Percentiles rank a stretch among this genome's conserved stretches.
These are phyloP conservation scores for Colletotrichum noveboracense DNA, from an alignment of 2,329 filamentous ascomycete genomes.

Conservation along the genomic window DNA sequence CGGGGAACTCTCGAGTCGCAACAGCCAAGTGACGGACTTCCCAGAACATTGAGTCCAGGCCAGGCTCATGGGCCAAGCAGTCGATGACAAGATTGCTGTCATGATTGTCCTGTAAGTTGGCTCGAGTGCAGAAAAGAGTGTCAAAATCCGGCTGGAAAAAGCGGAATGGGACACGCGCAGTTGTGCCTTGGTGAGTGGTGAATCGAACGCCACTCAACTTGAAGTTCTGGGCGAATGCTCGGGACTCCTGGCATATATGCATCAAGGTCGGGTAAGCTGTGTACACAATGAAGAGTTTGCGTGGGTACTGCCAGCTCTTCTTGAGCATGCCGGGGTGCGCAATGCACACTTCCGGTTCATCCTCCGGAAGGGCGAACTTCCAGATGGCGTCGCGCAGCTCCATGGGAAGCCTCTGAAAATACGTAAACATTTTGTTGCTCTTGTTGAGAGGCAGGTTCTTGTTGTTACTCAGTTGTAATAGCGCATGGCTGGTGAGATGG, in stretches of 20 bases:
- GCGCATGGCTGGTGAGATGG: not conserved
- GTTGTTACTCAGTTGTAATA: not conserved
- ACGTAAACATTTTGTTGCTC: not conserved
- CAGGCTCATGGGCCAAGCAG: not conserved
- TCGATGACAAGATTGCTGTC: not conserved
- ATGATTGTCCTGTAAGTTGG: not conserved
- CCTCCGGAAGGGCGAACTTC: not conserved
- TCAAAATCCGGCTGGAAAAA: not conserved
- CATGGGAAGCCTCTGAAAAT: not conserved
- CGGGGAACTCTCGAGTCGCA: not conserved
- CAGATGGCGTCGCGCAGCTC: not conserved
- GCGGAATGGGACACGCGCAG: not conserved
- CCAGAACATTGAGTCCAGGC: not conserved
- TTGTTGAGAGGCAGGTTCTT: not conserved
- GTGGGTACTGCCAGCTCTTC: not conserved
- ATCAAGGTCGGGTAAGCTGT: not conserved
- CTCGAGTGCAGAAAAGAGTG: not conserved
- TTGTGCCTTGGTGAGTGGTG: not conserved
- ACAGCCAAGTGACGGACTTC: not conserved
- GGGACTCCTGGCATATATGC: slow-evolving; percentile 2
- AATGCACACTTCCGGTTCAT: not conserved
- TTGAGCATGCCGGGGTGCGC: not conserved
- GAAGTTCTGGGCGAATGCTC: not conserved
- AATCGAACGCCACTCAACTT: not conserved
- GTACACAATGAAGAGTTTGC: not conserved